Percentiles rank a stretch among this genome's conserved stretches.
phyloP scores from a whole-genome alignment of 331 rosid genomes.

The Erythrophleum ivorense region DNA sequence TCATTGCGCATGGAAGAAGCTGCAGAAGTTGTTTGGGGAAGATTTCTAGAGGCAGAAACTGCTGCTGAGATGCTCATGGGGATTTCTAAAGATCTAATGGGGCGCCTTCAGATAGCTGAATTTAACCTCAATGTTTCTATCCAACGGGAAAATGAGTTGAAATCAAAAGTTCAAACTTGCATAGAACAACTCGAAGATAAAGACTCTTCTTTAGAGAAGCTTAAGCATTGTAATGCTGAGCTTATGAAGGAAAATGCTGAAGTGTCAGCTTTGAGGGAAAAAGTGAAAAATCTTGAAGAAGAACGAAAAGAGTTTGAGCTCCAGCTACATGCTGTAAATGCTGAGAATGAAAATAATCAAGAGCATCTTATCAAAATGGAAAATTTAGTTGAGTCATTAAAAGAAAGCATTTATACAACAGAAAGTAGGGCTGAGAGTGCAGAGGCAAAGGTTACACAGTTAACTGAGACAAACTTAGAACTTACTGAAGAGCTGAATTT shows the following conservation, averaged over 20 bases:
- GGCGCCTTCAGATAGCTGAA: conserved; percentile 70
- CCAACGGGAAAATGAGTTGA: conserved; percentile 71
- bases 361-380: conserved; percentile 70
- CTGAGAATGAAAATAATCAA: conserved; percentile 53
- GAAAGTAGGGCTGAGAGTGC: conserved; percentile 80
- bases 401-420: conserved; percentile 59
- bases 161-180: conserved; percentile 51
- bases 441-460: conserved; percentile 74
- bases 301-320: conserved; percentile 51
- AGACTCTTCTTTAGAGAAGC: conserved; percentile 58
- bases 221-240: conserved; percentile 50
- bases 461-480: conserved; percentile 80
- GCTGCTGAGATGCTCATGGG: conserved; percentile 80
- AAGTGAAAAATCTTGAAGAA: conserved; percentile 60
- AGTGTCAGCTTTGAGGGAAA: conserved; percentile 61
- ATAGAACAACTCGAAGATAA: conserved; percentile 59
- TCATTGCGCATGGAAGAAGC: conserved; percentile 84
- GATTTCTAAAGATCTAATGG: conserved; percentile 74
- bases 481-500: conserved; percentile 87
- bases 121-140: conserved; percentile 60
- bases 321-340: conserved; percentile 49
- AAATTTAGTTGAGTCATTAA: conserved; percentile 60
- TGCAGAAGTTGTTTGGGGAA: conserved; percentile 92
- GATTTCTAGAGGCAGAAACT: conserved; percentile 94
- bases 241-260: conserved; percentile 55